Evolutionary conservation across 2,329 filamentous ascomycete species (phyloP).

Genomic region (Chaetothyriales sp.): DNA sequence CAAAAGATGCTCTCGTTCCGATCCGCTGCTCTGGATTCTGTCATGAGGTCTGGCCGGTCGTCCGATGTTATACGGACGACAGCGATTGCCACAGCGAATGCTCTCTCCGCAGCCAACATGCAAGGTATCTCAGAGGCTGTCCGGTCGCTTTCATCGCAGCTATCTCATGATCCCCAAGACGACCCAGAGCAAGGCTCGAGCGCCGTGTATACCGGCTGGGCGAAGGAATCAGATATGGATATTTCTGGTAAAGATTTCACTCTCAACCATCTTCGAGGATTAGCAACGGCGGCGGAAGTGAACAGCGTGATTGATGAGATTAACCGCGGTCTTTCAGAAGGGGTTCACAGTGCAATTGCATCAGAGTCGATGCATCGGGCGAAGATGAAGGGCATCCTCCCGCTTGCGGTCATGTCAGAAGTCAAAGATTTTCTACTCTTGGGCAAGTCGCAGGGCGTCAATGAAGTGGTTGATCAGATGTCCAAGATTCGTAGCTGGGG

Average conservation of each 20-base stretch:
- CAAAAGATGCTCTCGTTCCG: constrained; percentile 79
- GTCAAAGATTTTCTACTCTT: constrained; percentile 63
- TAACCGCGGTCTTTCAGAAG: neutral
- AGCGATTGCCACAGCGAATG: constrained; percentile 7
- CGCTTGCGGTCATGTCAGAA: constrained; percentile 63
- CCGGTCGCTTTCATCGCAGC: neutral
- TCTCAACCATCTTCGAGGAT: neutral
- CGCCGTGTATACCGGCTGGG: neutral
- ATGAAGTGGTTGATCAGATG: constrained; percentile 50
- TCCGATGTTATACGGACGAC: constrained; percentile 36
- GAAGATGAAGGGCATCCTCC: constrained; percentile 11
- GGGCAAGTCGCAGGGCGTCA: constrained; percentile 45
- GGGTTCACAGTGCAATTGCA: neutral
- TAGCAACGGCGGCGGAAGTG: neutral
- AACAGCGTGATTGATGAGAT: neutral
- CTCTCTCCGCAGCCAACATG: constrained; percentile 64
- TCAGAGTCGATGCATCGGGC: neutral
- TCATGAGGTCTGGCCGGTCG: constrained; percentile 49
- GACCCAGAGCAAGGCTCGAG: neutral
- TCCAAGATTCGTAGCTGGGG: constrained; percentile 61
- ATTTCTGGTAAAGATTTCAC: neutral
- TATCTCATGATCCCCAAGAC: neutral
- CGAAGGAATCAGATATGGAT: neutral
- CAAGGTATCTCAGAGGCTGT: constrained; percentile 75
- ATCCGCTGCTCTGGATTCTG: constrained; percentile 78